Conservation (phyloP, 2,329 filamentous ascomycete species). For the Dryadomyces sulphureus region DNA sequence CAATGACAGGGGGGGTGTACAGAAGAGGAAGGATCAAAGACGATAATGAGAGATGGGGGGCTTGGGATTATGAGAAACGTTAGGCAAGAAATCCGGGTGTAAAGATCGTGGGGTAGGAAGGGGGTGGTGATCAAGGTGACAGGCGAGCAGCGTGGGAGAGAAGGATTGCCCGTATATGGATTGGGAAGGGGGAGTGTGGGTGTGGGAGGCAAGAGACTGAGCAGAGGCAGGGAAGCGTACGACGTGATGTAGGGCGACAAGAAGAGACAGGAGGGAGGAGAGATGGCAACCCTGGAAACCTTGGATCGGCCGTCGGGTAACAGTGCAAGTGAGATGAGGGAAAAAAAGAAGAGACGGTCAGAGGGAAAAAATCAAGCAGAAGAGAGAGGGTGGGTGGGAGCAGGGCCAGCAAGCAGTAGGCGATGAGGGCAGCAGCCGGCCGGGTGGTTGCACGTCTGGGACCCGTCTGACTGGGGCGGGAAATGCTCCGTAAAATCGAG, state of each 20-base stretch:
- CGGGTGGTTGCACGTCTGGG: not conserved
- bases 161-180: too few species aligned
- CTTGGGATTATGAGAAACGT: not conserved
- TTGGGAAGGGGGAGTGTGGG: too few species aligned
- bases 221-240: too few species aligned
- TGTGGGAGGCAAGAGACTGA: too few species aligned
- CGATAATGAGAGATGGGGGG: not conserved
- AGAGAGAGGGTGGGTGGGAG: slow-evolving; percentile 1
- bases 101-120: not conserved
- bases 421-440: not conserved
- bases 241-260: not conserved
- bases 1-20: not conserved
- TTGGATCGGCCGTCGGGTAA: not conserved
- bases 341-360: not conserved
- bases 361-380: not conserved
- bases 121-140: not conserved
- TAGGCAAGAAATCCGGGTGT: not conserved
- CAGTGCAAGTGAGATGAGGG: not conserved
- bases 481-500: not conserved
- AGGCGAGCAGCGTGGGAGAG: not conserved
- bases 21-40: not conserved
- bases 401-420: not conserved
- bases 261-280: too few species aligned
- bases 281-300: too few species aligned
- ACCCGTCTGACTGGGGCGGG: not conserved